Base-by-base conservation (phyloP, 2,329 filamentous ascomycete species). In the Decorospora gaudefroyi region DNA sequence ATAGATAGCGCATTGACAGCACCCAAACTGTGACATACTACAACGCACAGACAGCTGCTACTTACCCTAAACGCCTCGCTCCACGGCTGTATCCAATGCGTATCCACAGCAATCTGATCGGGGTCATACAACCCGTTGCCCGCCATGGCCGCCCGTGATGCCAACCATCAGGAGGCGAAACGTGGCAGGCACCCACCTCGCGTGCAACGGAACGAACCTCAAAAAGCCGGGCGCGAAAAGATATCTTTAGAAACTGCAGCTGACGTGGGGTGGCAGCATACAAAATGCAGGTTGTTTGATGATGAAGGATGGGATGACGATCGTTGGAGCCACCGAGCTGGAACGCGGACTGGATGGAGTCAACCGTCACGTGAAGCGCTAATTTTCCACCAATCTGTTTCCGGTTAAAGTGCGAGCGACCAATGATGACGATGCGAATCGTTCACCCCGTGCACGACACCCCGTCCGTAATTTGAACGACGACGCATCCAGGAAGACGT, bases 21-120 rank as follows among this genome's bases (percentile, higher is more conserved):
- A 15, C 23, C 17, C 34, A 30, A 12, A 22, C 23, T 10, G 26
- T 38, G 26, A 15, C 22, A 42, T 22, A 25, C 18, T 19, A 13
- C 15, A 23, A 18, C 28, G 37, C 25, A 31, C 18, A 28, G 18
- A 10, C 9, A 37, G 21, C 21, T 18, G 17, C 15, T 13, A 59
- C 62, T 44, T 55, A 69, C 65, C 47, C 65, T 54, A 18, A 64
- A 67, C 6, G 64, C 61, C 36, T 65, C 59, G 27, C 51, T 56
- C 64, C 64, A 68, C 9, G 64, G 65, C 37, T 64, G 51, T 37
- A 55, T 53, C 54, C 57, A 61, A 29, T 56, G 50, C 16, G 54
- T 59, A 32, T 65, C 45, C 4, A 59, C 19, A 17, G 65, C 64
- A 39, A 17, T 46, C 28, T 62, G 55, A 46, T 67, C 64, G 32